Percentiles rank a stretch among this genome's conserved stretches.
phyloP scores from a whole-genome alignment of 805 yeast species.

The Ogataea corticis region DNA sequence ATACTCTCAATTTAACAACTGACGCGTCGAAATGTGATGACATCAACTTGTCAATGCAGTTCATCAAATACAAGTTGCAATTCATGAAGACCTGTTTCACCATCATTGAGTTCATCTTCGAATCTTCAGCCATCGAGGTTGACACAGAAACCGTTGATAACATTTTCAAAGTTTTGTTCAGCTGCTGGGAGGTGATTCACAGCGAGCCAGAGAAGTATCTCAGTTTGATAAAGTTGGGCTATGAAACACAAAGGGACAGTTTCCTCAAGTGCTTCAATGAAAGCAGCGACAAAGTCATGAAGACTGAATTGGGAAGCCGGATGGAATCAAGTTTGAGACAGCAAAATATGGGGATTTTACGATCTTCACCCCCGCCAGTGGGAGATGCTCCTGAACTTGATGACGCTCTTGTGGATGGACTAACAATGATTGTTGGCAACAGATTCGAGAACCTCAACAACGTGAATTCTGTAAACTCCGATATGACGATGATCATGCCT shows the following conservation, averaged over 20 bases:
- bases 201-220: constrained; percentile 13
- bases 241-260: constrained; percentile 9
- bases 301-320: constrained; percentile 12
- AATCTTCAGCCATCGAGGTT: constrained; percentile 9
- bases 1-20: constrained; percentile 21
- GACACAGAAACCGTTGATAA: constrained; percentile 22
- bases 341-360: background rate
- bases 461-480: constrained; percentile 34
- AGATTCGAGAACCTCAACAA: constrained; percentile 11
- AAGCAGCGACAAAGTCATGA: constrained; percentile 13
- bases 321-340: background rate
- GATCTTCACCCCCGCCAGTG: constrained; percentile 9
- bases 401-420: constrained; percentile 26
- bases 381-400: constrained; percentile 14
- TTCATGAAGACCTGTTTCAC: constrained; percentile 25
- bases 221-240: constrained; percentile 16
- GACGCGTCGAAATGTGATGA: constrained; percentile 32
- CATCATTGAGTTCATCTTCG: constrained; percentile 13
- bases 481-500: constrained; percentile 42
- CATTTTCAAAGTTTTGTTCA: constrained; percentile 26
- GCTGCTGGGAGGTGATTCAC: constrained; percentile 24
- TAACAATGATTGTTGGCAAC: constrained; percentile 31
- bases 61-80: constrained; percentile 26
- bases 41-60: constrained; percentile 32
- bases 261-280: constrained; percentile 21